Evolutionary conservation across 2,329 filamentous ascomycete species (phyloP), one percentile per base, ranked within the genome.

Genomic region (Fusarium poae): DNA sequence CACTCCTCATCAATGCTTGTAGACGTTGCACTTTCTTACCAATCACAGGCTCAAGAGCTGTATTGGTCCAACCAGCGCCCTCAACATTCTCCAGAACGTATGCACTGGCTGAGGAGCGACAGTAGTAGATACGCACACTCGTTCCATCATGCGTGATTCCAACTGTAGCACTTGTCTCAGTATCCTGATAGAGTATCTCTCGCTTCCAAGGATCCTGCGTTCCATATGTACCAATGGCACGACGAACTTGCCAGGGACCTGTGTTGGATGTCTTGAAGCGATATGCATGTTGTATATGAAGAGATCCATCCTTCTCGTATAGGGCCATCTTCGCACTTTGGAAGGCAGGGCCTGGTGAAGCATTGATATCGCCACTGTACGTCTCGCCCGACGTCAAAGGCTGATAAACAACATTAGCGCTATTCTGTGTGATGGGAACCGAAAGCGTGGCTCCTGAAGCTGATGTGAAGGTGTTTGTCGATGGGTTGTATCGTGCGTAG

Each of bases 401-500:
- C 20, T 67, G 64, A 8, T 67, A 67, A 2, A 67, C 64, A 2
- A 67, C 43, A 3, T 67, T 63, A 0, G 25, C 52, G 1, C 46
- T 67, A 10, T 67, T 62, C 16, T 67, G 64, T 1, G 63, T 67
- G 1, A 67, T 37, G 2, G 64, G 64, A 2, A 50, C 6, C 0
- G 64, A 50, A 6, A 67, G 57, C 0, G 23, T 29, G 15, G 32
- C 39, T 27, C 64, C 64, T 12, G 64, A 67, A 16, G 51, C 68
- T 5, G 72, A 73, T 0, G 53, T 53, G 42, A 64, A 75, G 1
- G 48, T 49, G 25, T 66, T 60, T 1, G 70, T 69, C 1, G 72
- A 75, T 4, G 73, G 73, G 0, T 46, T 63, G 25, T 75, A 75
- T 8, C 73, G 70, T 3, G 72, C 48, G 55, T 75, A 75, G 16